phyloP scores from a whole-genome alignment of 352 stramenopile genomes.

The Phytopythium sindhum region DNA sequence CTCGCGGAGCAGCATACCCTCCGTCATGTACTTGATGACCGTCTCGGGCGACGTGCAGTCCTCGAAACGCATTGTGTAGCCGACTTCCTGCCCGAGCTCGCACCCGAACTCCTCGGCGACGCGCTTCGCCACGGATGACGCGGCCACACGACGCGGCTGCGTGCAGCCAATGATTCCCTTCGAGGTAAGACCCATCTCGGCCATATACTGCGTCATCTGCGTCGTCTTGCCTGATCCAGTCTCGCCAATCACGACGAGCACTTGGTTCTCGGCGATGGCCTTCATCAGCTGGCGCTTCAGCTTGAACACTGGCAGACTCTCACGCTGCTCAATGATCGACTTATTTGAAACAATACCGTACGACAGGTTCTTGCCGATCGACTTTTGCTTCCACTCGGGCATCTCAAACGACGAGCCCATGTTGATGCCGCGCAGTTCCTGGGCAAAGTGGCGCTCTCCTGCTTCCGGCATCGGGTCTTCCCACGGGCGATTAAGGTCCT shows the following conservation, averaged over 20 bases:
- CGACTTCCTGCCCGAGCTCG: constrained; percentile 91
- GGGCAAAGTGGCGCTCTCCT: constrained; percentile 96
- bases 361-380: constrained; percentile 94
- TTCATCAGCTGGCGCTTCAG: constrained; percentile 96
- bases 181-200: constrained; percentile 96
- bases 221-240: constrained; percentile 99
- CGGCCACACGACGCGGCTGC: constrained; percentile 97
- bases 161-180: constrained; percentile 97
- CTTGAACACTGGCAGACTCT: constrained; percentile 95
- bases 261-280: constrained; percentile 94
- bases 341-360: constrained; percentile 97
- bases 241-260: constrained; percentile 99
- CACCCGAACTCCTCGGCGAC: constrained; percentile 97
- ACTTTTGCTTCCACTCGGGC: constrained; percentile 98
- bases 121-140: constrained; percentile 96
- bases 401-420: constrained; percentile 88
- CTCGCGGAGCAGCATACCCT: constrained; percentile 99
- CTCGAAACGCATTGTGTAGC: constrained; percentile 90
- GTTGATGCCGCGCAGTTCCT: constrained; percentile 93
- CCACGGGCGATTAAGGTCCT: constrained; percentile 98
- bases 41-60: constrained; percentile 89
- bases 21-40: constrained; percentile 99
- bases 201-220: constrained; percentile 99
- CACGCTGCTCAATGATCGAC: constrained; percentile 95
- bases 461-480: constrained; percentile 98